Percentiles rank a stretch among this genome's conserved stretches.
Evolutionary conservation across 2,329 filamentous ascomycete genomes (phyloP).

Genomic region (Coniochaeta sp.): DNA sequence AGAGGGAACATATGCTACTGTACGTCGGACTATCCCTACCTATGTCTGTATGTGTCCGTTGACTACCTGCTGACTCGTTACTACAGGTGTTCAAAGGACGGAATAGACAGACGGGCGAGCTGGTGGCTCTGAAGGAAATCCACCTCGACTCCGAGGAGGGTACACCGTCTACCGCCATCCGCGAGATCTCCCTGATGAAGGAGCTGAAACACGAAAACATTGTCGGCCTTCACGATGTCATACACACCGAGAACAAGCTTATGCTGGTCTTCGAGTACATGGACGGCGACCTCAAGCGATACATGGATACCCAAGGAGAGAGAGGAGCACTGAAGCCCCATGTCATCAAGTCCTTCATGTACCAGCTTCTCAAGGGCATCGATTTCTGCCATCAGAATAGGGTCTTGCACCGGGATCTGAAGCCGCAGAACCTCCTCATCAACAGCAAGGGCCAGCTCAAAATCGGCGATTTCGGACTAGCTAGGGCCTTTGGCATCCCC

Average conservation of each 20-base stretch:
- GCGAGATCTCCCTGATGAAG: conserved; percentile 98
- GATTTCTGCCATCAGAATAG: conserved; percentile 98
- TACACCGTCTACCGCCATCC: conserved; percentile 92
- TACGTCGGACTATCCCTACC: conserved; percentile 35
- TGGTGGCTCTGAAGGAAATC: conserved; percentile 96
- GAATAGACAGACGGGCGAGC: conserved; percentile 92
- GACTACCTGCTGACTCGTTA: conserved; percentile 3
- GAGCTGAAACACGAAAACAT: conserved; percentile 99
- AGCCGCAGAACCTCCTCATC: conserved; percentile 94
- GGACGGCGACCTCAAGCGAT: conserved; percentile 97
- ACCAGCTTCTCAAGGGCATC: conserved; percentile 89
- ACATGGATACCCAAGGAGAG: conserved; percentile 93
- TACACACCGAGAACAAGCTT: conserved; percentile 98
- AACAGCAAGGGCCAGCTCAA: conserved; percentile 87
- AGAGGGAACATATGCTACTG: conserved; percentile 97
- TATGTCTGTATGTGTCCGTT: background rate
- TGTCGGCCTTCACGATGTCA: conserved; percentile 94
- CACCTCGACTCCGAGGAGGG: conserved; percentile 98
- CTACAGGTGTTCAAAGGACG: conserved; percentile 87
- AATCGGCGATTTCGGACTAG: conserved; percentile 89
- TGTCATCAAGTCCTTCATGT: conserved; percentile 99
- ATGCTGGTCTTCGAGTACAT: conserved; percentile 99
- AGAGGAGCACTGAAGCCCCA: conserved; percentile 79
- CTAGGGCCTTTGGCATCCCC: conserved; percentile 90
- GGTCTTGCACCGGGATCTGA: conserved; percentile 90